Base-by-base conservation (phyloP, 2,329 filamentous ascomycete species). In the Penicillium aurantiogriseum region DNA sequence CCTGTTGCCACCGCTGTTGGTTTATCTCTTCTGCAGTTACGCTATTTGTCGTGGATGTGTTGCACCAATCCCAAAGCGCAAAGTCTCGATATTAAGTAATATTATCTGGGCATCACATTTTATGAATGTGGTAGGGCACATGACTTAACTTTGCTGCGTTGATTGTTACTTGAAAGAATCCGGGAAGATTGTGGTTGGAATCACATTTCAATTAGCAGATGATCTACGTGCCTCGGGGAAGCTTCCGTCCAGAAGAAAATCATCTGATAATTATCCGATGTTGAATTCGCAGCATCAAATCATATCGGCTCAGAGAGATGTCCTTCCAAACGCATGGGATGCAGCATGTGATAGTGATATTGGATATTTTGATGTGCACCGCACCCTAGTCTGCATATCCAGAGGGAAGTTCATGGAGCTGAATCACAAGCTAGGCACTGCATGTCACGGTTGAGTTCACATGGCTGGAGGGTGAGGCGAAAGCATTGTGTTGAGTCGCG, bases 1-100 rank as follows among this genome's bases (percentile, higher is more conserved):
- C 4, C 9, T 29, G 27, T 23, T 43, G 48, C 13, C 35, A 23
- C 13, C 13, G 36, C 7, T 27, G 5, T 19, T 40, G 25, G 25
- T 40, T 50, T n/a, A 3, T 29, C n/a, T 19, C 15, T 31, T 29
- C 35, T 42, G 36, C 48, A 31, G 43, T 43, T 51, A 33, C 27
- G n/a, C 25, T 51, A 51, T 43, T 51, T 13, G 48, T 51, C 8
- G 5, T 42, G 13, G 47, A n/a, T 27, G 48, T 51, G 48, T 51
- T 51, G 38, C 48, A 43, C 48, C 48, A 31, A 23, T 9, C 23
- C 23, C 47, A 39, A 31, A 17, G 9, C 8, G 25, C 7, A 9
- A 31, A 42, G 45, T 23, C 19, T 21, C 27, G 5, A 29, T 50
- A 21, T 38, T 5, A 17, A 25, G 10, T 27, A 17, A n/a, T 10